A percentile compares a stretch with the other conserved stretches of the same genome.
Conservation (phyloP, 345 rosid genomes). For the Camelina neglecta region DNA sequence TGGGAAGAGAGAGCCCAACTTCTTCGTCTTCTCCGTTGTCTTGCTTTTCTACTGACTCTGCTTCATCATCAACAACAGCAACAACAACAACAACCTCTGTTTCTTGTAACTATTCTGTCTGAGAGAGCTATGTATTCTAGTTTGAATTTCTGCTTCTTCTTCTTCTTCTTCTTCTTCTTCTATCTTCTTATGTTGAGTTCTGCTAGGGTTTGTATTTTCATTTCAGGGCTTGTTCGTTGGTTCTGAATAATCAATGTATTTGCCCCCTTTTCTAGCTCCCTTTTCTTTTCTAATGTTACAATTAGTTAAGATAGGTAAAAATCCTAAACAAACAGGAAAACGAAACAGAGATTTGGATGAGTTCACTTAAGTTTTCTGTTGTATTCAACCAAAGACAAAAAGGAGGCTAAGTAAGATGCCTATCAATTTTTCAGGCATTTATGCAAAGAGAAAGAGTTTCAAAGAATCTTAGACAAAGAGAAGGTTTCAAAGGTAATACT, state of each 20-base stretch:
- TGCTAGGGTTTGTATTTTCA: constrained; percentile 34
- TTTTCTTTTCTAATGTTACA: constrained; percentile 11
- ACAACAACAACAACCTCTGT: constrained; percentile 43
- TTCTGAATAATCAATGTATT: constrained; percentile 43
- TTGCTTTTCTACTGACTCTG: constrained; percentile 42
- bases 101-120: constrained; percentile 62
- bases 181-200: constrained; percentile 7
- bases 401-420: not conserved
- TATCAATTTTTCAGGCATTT: not conserved
- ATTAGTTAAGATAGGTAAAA: not conserved
- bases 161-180: not conserved
- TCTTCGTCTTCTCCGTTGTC: constrained; percentile 46
- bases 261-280: constrained; percentile 11
- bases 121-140: constrained; percentile 36
- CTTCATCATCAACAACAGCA: constrained; percentile 49
- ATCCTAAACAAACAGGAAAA: not conserved
- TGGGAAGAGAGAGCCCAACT: constrained; percentile 45
- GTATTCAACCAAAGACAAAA: not conserved
- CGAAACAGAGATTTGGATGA: not conserved
- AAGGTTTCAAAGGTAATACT: not conserved
- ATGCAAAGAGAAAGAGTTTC: not conserved
- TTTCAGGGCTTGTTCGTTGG: constrained; percentile 39
- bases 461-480: not conserved
- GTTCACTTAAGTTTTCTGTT: not conserved
- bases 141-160: constrained; percentile 29